Conservation (phyloP, 2,329 filamentous ascomycete species). For the Didymella arachidicola region DNA sequence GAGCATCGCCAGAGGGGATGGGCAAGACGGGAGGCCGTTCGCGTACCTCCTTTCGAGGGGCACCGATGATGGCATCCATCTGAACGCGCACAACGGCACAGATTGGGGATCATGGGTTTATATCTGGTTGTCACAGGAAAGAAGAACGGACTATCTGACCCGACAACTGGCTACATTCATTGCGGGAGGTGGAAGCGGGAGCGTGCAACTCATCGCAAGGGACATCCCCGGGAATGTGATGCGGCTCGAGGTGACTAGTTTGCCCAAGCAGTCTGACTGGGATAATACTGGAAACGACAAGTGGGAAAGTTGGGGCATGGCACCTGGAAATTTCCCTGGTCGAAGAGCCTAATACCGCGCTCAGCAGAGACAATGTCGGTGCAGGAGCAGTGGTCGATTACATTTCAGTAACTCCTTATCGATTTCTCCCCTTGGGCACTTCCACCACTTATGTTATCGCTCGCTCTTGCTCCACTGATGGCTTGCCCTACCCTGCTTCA, state of each 20-base stretch:
- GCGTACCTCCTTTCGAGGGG: constrained; percentile 21
- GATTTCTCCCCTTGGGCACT: neutral
- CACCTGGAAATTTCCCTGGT: neutral
- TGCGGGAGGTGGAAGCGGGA: neutral
- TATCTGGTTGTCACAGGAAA: neutral
- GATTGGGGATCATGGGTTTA: constrained; percentile 14
- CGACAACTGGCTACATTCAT: constrained; percentile 10
- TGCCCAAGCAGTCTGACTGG: neutral
- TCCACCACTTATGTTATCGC: too few relatives aligned
- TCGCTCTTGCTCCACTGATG: too few relatives aligned
- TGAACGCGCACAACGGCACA: constrained; percentile 15
- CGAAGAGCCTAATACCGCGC: neutral
- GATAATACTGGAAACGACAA: neutral
- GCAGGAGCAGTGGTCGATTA: neutral
- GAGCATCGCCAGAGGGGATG: constrained; percentile 17
- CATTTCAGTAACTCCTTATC: neutral
- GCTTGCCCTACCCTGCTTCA: too few relatives aligned
- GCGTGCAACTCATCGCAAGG: neutral
- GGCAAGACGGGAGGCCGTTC: constrained; percentile 4
- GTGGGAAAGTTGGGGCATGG: constrained; percentile 9
- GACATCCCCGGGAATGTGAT: neutral
- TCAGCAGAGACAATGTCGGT: too few relatives aligned
- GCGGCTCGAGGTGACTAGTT: neutral
- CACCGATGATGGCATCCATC: constrained; percentile 19
- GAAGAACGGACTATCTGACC: neutral